A percentile compares a stretch with the other conserved stretches of the same genome.
These are phyloP conservation scores for Lachnellula willkommii DNA, from an alignment of 2,329 filamentous ascomycete genomes.

Conservation along the genomic window DNA sequence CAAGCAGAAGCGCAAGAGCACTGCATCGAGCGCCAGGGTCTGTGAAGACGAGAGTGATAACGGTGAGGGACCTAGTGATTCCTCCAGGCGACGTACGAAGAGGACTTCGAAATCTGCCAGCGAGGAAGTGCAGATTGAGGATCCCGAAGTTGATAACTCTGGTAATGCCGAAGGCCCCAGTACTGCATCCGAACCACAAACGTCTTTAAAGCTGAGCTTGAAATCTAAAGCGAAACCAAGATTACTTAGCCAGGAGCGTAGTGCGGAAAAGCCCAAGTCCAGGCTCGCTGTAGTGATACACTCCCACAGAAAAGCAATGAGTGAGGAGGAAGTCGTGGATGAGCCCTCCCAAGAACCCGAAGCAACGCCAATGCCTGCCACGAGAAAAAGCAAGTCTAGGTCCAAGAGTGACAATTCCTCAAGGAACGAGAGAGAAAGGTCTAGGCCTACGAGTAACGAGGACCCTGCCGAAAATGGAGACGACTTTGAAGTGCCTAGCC, in stretches of 20 bases:
- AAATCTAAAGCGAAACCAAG: background rate
- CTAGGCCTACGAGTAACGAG: background rate
- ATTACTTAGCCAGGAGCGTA: background rate
- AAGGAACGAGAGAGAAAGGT: background rate
- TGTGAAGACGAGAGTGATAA: background rate
- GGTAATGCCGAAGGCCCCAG: background rate
- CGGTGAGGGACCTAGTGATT: slow-evolving; percentile 2
- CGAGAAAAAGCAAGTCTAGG: no score
- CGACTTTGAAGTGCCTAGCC: background rate
- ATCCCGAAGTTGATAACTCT: background rate
- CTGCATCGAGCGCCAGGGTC: background rate
- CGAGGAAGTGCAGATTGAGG: background rate
- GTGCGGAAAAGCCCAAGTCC: background rate
- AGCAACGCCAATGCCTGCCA: no score
- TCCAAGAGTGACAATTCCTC: no score
- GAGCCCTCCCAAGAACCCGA: no score
- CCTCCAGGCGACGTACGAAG: background rate
- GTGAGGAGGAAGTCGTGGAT: no score
- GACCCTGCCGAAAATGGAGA: background rate
- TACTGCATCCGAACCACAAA: no score
- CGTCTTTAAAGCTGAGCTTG: background rate
- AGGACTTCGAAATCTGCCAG: background rate
- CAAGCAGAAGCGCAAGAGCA: background rate
- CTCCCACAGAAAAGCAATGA: no score
- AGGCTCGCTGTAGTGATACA: background rate